Percentiles rank a stretch among this genome's conserved stretches.
These are phyloP conservation scores for Plasmopara viticola DNA, from an alignment of 352 stramenopile genomes.

Conservation along the genomic window DNA sequence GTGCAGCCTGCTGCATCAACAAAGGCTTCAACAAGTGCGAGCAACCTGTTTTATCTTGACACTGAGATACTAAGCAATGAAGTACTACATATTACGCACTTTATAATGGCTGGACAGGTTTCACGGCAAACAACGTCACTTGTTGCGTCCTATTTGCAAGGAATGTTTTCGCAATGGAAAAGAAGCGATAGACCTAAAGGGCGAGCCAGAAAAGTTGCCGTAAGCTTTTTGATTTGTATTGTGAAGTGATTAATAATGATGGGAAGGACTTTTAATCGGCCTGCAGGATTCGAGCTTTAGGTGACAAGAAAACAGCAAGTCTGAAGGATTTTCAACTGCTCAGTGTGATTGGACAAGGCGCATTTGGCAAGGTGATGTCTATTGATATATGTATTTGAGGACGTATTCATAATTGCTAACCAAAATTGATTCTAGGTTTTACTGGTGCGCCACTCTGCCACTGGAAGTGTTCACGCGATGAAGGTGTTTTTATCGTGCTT, in stretches of 20 bases:
- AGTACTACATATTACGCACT: slow-evolving; percentile 10
- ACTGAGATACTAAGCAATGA: neutral
- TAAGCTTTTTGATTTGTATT: neutral
- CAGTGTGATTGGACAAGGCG: slow-evolving; percentile 90
- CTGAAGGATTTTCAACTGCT: slow-evolving; percentile 96
- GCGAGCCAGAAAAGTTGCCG: slow-evolving; percentile 26
- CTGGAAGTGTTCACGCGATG: slow-evolving; percentile 67
- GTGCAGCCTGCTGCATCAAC: slow-evolving; percentile 54
- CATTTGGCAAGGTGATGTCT: slow-evolving; percentile 49
- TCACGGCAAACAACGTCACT: slow-evolving; percentile 44
- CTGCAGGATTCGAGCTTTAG: slow-evolving; percentile 17
- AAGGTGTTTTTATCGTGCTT: slow-evolving; percentile 29
- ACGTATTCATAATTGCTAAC: neutral
- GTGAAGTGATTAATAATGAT: no score
- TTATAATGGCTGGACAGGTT: slow-evolving; percentile 38
- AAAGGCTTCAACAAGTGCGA: slow-evolving; percentile 78
- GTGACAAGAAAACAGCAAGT: slow-evolving; percentile 39
- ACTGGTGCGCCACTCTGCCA: slow-evolving; percentile 58
- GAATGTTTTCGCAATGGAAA: slow-evolving; percentile 60
- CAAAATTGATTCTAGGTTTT: slow-evolving; percentile 37
- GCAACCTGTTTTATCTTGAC: neutral
- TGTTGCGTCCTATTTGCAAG: slow-evolving; percentile 59
- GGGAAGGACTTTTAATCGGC: neutral
- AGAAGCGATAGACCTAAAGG: slow-evolving; percentile 25
- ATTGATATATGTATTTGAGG: neutral